phyloP scores from a whole-genome alignment of 306 rosid genomes.

The Inga laurina region DNA sequence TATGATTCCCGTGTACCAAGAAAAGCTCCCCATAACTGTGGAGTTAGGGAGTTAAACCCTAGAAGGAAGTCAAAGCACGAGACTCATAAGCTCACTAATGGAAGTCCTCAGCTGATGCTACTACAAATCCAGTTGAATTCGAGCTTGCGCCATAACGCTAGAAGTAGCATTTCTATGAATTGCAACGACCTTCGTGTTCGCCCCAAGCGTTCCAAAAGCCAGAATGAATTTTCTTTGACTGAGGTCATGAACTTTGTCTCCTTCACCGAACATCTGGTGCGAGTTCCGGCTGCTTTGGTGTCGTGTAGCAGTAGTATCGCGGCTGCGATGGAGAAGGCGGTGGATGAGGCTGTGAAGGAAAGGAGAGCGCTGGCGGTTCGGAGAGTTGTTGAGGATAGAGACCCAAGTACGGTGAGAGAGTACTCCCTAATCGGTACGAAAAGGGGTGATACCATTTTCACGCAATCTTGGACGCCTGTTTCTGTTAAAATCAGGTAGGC shows the following conservation, averaged over 20 bases:
- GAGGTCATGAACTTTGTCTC: constrained; percentile 40
- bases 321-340: constrained; percentile 23
- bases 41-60: background rate
- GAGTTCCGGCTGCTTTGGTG: constrained; percentile 57
- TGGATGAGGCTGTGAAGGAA: constrained; percentile 50
- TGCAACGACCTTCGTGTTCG: constrained; percentile 36
- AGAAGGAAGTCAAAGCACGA: constrained; percentile 34
- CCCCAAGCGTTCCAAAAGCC: constrained; percentile 46
- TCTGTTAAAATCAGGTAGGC: constrained; percentile 55
- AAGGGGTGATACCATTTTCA: constrained; percentile 74
- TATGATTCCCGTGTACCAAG: constrained; percentile 70
- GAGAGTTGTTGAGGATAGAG: constrained; percentile 61
- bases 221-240: constrained; percentile 45
- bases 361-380: constrained; percentile 73
- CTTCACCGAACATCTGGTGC: constrained; percentile 48
- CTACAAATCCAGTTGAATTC: constrained; percentile 23
- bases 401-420: constrained; percentile 44
- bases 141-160: constrained; percentile 49
- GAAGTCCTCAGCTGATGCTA: no score
- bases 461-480: constrained; percentile 80
- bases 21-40: constrained; percentile 40
- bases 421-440: constrained; percentile 51
- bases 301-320: constrained; percentile 47
- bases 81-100: no score
- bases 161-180: constrained; percentile 46